Evolutionary conservation across 768 basidiomycete species (phyloP).

Genomic region (Trametes elegans): DNA sequence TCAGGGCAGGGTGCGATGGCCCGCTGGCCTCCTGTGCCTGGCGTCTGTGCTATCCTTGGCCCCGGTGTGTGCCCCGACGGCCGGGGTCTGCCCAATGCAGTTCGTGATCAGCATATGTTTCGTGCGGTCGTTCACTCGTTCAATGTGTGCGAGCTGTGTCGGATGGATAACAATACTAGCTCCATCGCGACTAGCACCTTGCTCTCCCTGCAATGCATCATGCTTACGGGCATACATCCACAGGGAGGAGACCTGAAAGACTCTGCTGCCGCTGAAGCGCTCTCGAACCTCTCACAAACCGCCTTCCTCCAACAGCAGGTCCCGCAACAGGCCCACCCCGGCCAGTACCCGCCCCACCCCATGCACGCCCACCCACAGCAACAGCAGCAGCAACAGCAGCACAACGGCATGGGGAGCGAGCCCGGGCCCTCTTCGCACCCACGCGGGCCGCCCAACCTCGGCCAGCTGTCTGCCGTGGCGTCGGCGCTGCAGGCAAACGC

Average conservation of each 20-base stretch:
- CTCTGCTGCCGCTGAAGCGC: constrained; percentile 54
- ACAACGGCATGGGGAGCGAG: constrained; percentile 18
- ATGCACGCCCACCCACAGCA: constrained; percentile 18
- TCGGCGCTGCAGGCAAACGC: constrained; percentile 18
- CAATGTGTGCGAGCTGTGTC: no score
- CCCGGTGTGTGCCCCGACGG: neutral
- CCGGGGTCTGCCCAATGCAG: no score
- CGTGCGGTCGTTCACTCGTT: no score
- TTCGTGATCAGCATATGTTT: no score
- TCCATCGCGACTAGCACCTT: no score
- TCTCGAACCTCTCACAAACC: constrained; percentile 52
- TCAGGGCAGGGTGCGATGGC: neutral
- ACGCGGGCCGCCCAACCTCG: constrained; percentile 29
- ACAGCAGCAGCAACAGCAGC: constrained; percentile 7
- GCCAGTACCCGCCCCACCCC: constrained; percentile 21
- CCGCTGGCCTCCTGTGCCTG: neutral
- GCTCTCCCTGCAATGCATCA: no score
- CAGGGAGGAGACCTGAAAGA: constrained; percentile 51
- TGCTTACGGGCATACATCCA: neutral
- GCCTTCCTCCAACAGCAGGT: constrained; percentile 27
- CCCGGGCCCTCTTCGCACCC: constrained; percentile 33
- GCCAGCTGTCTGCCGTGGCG: constrained; percentile 21
- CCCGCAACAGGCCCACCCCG: constrained; percentile 12
- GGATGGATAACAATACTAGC: no score
- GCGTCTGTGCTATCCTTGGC: constrained; percentile 3